Percentiles rank a stretch among this genome's conserved stretches.
Conservation (phyloP, 208 protist species). For the Naegleria fowleri region DNA sequence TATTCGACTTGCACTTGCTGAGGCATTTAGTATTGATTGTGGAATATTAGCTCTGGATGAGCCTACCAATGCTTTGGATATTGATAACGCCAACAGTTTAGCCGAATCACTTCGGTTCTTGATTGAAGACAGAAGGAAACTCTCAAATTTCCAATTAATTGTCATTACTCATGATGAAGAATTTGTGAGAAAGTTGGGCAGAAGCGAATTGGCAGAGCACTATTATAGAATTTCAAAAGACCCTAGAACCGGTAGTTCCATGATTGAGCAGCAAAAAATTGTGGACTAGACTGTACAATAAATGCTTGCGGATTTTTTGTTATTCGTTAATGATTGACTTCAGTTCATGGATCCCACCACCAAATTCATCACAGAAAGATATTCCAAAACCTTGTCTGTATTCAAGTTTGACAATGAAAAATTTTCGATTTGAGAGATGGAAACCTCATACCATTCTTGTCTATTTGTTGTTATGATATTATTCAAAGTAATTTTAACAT, state of each 20-base stretch:
- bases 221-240: conserved; percentile 23
- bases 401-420: no score
- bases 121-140: conserved; percentile 63
- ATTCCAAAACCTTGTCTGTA: no score
- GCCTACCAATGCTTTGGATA: conserved; percentile 98
- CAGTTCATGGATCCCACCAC: no score
- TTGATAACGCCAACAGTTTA: conserved; percentile 65
- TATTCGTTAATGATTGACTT: no score
- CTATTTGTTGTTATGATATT: no score
- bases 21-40: conserved; percentile 97
- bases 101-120: conserved; percentile 65
- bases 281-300: neutral
- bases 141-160: conserved; percentile 94
- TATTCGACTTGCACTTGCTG: conserved; percentile 96
- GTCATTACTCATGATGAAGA: conserved; percentile 99
- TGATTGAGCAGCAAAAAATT: conserved; percentile 9
- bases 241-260: neutral
- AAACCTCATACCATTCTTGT: no score
- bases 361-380: no score
- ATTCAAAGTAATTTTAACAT: no score
- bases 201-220: conserved; percentile 1
- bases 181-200: conserved; percentile 68
- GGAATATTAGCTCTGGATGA: conserved; percentile 99
- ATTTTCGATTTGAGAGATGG: no score
- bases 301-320: no score